Evolutionary conservation across 2,329 filamentous ascomycete genomes (phyloP), one percentile per base, ranked within the genome.

Genomic region (Metarhizium brunneum): DNA sequence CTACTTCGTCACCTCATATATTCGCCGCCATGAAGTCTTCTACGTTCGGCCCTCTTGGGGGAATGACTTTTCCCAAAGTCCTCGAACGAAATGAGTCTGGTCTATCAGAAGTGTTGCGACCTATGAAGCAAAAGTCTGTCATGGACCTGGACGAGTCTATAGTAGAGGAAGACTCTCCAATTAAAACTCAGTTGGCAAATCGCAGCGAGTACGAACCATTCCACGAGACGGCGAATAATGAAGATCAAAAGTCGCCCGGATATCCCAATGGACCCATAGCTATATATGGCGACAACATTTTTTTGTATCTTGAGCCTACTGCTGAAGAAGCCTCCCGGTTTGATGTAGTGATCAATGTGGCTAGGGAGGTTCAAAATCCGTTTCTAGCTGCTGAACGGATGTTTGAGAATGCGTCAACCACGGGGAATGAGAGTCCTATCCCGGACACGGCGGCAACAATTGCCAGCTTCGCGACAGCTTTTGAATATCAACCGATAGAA

Each of bases 321-420:
- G 85, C 85, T 0, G 85, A 91, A 45, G 87, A 92, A 66, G 88
- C 88, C 2, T 78, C 85, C 11, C 78, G 81, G 38, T 95, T 92
- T 61, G 90, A 94, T 62, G 86, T 92, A 2, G 84, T 95, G 18
- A 84, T 94, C 65, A 95, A 95, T 60, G 89, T 92, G 6, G 89
- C 89, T 1, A 85, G 86, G 56, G 89, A 95, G 69, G 89, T 94
- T 2, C 78, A 78, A 56, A 92, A 94, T 64, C 89, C 89, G 0
- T 90, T 92, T 65, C 72, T 73, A 60, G 67, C 62, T 32, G 61
- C 62, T 52, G 68, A 62, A 59, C 68, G 56, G 61, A 50, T 62
- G 57, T 29, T 66, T 60, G 40, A 64, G 64, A 54, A 60, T 60
- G 58, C 66, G 59, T 55, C 61, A 59, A 69, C 54, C 38, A 66